Evolutionary conservation across 164 flowering plant species (phyloP).

Genomic region (Vitis cinerea): DNA sequence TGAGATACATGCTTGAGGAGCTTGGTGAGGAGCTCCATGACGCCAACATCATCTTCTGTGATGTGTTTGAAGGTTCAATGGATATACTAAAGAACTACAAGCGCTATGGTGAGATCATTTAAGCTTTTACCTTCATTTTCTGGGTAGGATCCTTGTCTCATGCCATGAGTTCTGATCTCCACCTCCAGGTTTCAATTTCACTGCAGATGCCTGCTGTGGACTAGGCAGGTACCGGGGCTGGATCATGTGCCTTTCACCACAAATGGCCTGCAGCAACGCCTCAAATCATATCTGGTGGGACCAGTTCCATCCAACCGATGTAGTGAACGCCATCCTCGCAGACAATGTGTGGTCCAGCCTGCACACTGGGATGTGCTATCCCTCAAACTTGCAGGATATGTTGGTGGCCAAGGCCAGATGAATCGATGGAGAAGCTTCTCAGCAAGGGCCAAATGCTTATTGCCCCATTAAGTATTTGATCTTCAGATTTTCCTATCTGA

Average conservation of each 20-base stretch:
- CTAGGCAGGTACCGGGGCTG: slow-evolving; percentile 70
- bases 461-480: neutral
- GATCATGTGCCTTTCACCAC: slow-evolving; percentile 71
- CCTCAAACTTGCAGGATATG: slow-evolving; percentile 74
- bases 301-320: slow-evolving; percentile 90
- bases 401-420: slow-evolving; percentile 21
- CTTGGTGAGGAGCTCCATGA: slow-evolving; percentile 58
- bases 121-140: neutral
- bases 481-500: too few relatives aligned
- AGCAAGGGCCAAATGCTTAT: neutral
- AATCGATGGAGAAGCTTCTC: slow-evolving; percentile 4
- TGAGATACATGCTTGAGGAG: slow-evolving; percentile 69
- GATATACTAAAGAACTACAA: slow-evolving; percentile 60
- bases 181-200: slow-evolving; percentile 60
- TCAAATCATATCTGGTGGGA: slow-evolving; percentile 92
- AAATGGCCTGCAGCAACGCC: slow-evolving; percentile 77
- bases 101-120: slow-evolving; percentile 53
- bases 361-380: slow-evolving; percentile 79
- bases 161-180: neutral
- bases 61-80: slow-evolving; percentile 71
- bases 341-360: slow-evolving; percentile 85
- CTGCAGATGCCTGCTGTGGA: slow-evolving; percentile 87
- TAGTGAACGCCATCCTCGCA: slow-evolving; percentile 77
- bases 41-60: slow-evolving; percentile 67
- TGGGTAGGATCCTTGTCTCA: neutral